Evolutionary conservation across 2,329 filamentous ascomycete genomes (phyloP).

Genomic region (Aureobasidium sp.): DNA sequence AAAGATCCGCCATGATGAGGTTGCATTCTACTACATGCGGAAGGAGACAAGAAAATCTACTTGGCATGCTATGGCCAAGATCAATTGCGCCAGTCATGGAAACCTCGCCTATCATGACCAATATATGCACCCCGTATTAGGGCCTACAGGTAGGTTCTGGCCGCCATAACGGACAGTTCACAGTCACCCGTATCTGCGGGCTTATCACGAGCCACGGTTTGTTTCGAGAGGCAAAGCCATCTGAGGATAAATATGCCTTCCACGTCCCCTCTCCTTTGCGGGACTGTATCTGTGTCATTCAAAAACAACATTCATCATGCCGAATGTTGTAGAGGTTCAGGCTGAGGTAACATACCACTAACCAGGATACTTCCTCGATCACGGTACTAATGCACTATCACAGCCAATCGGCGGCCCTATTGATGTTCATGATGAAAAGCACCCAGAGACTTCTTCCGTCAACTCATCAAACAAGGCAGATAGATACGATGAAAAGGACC

Average conservation of each 20-base stretch:
- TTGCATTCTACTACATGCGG: conserved; percentile 6
- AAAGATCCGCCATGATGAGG: conserved; percentile 7
- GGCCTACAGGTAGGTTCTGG: conserved; percentile 4
- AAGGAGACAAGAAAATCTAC: conserved; percentile 5
- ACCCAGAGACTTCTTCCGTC: conserved; percentile 16
- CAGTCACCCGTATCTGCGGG: neutral
- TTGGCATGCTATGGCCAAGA: neutral
- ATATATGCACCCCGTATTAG: conserved; percentile 5
- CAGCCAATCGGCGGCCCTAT: conserved; percentile 27
- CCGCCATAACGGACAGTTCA: conserved; percentile 8
- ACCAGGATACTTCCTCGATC: neutral
- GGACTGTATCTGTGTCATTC: neutral
- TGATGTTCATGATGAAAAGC: conserved; percentile 29
- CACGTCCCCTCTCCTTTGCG: neutral
- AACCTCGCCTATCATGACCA: conserved; percentile 7
- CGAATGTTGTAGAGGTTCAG: conserved; percentile 3
- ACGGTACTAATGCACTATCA: neutral
- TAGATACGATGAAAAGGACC: conserved; percentile 24
- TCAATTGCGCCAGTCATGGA: neutral
- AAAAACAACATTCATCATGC: conserved; percentile 4
- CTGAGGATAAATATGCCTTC: neutral
- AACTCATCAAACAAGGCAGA: conserved; percentile 21
- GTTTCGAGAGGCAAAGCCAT: neutral
- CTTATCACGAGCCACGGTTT: conserved; percentile 1
- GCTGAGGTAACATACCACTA: neutral